These are phyloP conservation scores for Aquanectria penicillioides DNA, from an alignment of 2,329 filamentous ascomycete genomes.

Conservation along the genomic window DNA sequence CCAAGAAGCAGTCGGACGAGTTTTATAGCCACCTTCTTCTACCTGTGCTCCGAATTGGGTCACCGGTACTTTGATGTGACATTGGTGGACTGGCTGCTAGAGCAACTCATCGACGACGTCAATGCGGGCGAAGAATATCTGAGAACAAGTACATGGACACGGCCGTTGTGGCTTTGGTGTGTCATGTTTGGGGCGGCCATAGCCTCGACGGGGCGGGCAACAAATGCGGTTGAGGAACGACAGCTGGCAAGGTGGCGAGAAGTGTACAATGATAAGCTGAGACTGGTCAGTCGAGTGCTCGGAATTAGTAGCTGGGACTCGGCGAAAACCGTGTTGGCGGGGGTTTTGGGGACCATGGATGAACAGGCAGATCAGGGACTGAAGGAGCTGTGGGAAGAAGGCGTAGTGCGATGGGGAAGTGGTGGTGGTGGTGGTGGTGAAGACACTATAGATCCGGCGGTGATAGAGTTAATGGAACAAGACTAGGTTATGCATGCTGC, in stretches of 20 bases:
- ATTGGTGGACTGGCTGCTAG: conserved; percentile 56
- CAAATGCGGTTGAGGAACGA: conserved; percentile 47
- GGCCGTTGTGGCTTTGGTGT: conserved; percentile 57
- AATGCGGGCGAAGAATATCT: conserved; percentile 52
- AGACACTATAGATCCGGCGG: conserved; percentile 32
- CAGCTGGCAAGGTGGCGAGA: conserved; percentile 51
- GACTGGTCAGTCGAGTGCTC: conserved; percentile 50
- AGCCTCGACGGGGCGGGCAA: conserved; percentile 49
- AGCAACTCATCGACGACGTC: conserved; percentile 57
- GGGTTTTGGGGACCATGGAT: conserved; percentile 53
- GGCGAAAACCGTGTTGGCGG: conserved; percentile 49
- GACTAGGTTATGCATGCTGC: conserved; percentile 33
- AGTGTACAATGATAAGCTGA: conserved; percentile 54
- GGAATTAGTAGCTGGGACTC: conserved; percentile 51
- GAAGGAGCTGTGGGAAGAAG: conserved; percentile 53
- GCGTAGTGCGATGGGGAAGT: conserved; percentile 37
- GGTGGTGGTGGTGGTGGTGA: conserved; percentile 23
- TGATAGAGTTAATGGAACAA: conserved; percentile 39
- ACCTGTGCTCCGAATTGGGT: conserved; percentile 56
- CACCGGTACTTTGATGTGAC: conserved; percentile 54
- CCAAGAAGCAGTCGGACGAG: conserved; percentile 53
- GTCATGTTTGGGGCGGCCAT: conserved; percentile 57
- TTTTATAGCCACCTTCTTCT: conserved; percentile 59
- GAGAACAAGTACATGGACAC: conserved; percentile 53
- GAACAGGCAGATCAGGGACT: conserved; percentile 53